phyloP scores from a whole-genome alignment of 2,329 filamentous ascomycete genomes.

The Monilinia laxa region DNA sequence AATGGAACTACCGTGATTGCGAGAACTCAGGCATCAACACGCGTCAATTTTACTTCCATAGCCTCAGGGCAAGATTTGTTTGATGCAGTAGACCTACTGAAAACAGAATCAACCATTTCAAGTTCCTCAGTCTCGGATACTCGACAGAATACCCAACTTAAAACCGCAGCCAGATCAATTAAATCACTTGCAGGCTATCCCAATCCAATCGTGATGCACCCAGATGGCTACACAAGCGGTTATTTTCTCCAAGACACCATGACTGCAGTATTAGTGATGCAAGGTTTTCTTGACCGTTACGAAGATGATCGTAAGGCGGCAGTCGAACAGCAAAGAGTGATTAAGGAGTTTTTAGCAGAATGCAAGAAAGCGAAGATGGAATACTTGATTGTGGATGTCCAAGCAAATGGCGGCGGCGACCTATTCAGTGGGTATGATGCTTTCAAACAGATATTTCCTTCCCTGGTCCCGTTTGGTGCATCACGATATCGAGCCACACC shows the following conservation, averaged over 20 bases:
- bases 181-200: conserved; percentile 27
- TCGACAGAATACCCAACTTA: not conserved
- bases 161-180: conserved; percentile 5
- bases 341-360: conserved; percentile 17
- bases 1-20: conserved; percentile 41
- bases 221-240: conserved; percentile 27
- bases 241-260: conserved; percentile 31
- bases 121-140: conserved; percentile 5
- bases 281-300: conserved; percentile 32
- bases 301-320: not conserved
- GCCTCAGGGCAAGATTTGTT: conserved; percentile 27
- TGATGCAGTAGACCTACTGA: conserved; percentile 21
- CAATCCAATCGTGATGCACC: conserved; percentile 23
- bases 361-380: conserved; percentile 20
- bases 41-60: conserved; percentile 30
- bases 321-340: conserved; percentile 14
- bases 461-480: conserved; percentile 34
- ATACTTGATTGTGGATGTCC: conserved; percentile 51
- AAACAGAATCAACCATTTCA: conserved; percentile 11
- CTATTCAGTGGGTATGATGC: conserved; percentile 49
- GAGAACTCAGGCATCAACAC: conserved; percentile 37
- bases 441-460: conserved; percentile 45
- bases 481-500: conserved; percentile 43
- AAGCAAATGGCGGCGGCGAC: conserved; percentile 57
- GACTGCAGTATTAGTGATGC: conserved; percentile 30